Conservation (phyloP, 2,329 filamentous ascomycete genomes). For the Coniella vitis region DNA sequence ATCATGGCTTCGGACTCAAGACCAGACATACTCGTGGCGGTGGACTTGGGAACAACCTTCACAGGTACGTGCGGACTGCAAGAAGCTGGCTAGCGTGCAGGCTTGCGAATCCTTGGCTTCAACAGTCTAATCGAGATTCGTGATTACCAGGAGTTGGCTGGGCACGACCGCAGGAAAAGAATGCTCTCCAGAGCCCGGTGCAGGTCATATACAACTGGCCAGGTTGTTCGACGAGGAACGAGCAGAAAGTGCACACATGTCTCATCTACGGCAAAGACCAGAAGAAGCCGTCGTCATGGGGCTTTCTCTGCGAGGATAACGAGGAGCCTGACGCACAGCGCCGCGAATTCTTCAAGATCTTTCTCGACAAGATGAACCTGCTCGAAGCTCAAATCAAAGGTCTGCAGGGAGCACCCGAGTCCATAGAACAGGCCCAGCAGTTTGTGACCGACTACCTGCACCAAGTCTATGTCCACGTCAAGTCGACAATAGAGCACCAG, state of each 20-base stretch:
- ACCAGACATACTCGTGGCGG: slow-evolving; percentile 34
- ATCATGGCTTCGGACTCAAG: slow-evolving; percentile 3
- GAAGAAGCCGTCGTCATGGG: slow-evolving; percentile 42
- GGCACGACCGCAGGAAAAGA: slow-evolving; percentile 24
- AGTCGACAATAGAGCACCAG: slow-evolving; percentile 35
- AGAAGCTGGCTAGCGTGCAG: too few relatives aligned
- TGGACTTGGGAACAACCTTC: slow-evolving; percentile 40
- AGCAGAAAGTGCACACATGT: slow-evolving; percentile 48
- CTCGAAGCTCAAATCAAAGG: slow-evolving; percentile 35
- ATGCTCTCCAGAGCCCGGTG: slow-evolving; percentile 32
- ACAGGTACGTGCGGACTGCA: slow-evolving; percentile 27
- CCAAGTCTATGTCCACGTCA: slow-evolving; percentile 42
- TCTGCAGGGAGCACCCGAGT: slow-evolving; percentile 34
- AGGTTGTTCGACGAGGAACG: slow-evolving; percentile 42
- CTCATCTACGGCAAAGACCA: slow-evolving; percentile 37
- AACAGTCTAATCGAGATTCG: background rate
- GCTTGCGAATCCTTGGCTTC: background rate
- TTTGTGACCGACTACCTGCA: slow-evolving; percentile 43
- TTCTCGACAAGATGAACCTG: slow-evolving; percentile 40
- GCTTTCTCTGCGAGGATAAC: slow-evolving; percentile 43
- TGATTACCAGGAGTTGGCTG: slow-evolving; percentile 27
- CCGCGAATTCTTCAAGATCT: slow-evolving; percentile 50
- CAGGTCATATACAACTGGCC: slow-evolving; percentile 48
- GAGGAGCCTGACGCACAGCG: slow-evolving; percentile 30
- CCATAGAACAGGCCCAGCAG: slow-evolving; percentile 35